Evolutionary conservation across 768 basidiomycete species (phyloP), one percentile per base, ranked within the genome.

Genomic region (Lactifluus pinguis): DNA sequence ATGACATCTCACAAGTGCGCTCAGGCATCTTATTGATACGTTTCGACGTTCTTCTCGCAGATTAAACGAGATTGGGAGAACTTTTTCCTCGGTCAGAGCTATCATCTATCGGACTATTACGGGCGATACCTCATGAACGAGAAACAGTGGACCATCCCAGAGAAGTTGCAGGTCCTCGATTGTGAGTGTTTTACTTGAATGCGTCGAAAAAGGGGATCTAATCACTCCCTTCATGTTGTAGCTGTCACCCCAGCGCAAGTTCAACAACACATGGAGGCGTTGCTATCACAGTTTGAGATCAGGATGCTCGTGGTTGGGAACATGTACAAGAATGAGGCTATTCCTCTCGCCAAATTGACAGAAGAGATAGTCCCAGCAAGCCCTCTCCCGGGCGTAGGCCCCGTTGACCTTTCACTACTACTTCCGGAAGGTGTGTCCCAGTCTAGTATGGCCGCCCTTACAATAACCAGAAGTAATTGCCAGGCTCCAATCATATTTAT

Each of bases 291-390:
- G 49, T 75, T 88, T 49, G 80, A 87, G 66, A 75, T 92, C 52
- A 81, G 85, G 53, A 85, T 86, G 21, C 75, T 98, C 21, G 84
- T 89, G 2, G 75, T 84, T 38, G 97, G 97, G 2, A 98, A 98
- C 72, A 76, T 98, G 58, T 79, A 80, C 66, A 86, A 88, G 68
- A 85, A 94, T 71, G 90, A 92, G 71, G 90, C 93, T 10, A 77
- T 88, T 52, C 73, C 74, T 54, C 78, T 98, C 15, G 84, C 86
- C 4, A 82, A 86, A 65, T 80, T 82, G 70, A 77, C 83, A 2
- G 95, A 97, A 69, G 71, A 77, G 50, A 81, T 83, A 42, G 76
- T 98, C 38, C 69, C 75, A 41, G 71, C 83, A 4, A 74, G 82
- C 30, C 73, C 84, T 2, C 67, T 87, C n/a, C 76, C 84, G 3